These are phyloP conservation scores for Hygrophoropsis aurantiaca DNA, from an alignment of 768 basidiomycete genomes.

Conservation along the genomic window DNA sequence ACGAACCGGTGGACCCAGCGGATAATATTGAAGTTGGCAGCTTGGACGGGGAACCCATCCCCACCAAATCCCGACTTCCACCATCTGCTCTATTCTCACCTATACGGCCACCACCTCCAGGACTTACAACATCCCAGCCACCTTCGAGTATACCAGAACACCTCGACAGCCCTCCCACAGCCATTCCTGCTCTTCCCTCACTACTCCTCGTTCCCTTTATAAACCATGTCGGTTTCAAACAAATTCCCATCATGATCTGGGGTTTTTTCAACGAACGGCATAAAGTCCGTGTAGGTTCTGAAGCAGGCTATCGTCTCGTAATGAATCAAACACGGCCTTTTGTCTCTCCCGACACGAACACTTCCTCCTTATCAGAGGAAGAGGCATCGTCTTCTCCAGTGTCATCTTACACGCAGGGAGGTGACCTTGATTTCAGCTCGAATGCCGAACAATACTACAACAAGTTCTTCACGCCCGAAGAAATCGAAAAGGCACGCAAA, in stretches of 20 bases:
- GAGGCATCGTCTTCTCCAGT: constrained; percentile 13
- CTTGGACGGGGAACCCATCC: constrained; percentile 38
- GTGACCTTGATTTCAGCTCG: constrained; percentile 78
- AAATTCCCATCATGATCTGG: constrained; percentile 88
- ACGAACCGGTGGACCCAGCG: constrained; percentile 52
- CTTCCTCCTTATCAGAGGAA: constrained; percentile 11
- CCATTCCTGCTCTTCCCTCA: constrained; percentile 75
- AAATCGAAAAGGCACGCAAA: constrained; percentile 67
- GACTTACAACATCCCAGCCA: constrained; percentile 15
- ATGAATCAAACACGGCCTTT: constrained; percentile 63
- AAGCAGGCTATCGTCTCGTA: constrained; percentile 78
- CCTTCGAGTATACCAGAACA: constrained; percentile 22
- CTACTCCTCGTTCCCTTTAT: constrained; percentile 74
- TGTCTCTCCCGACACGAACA: constrained; percentile 26
- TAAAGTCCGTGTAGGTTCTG: constrained; percentile 76
- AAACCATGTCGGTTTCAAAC: constrained; percentile 77
- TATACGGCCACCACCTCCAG: constrained; percentile 21
- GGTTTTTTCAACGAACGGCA: constrained; percentile 89
- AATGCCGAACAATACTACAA: constrained; percentile 69
- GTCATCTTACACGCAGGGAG: constrained; percentile 19
- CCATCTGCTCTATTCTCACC: constrained; percentile 35
- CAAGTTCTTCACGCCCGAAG: constrained; percentile 55
- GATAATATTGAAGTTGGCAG: constrained; percentile 18
- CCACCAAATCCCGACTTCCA: constrained; percentile 38
- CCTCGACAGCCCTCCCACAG: constrained; percentile 48